These are phyloP conservation scores for Fusarium sp. DNA, from an alignment of 2,329 filamentous ascomycete genomes.

Conservation along the genomic window DNA sequence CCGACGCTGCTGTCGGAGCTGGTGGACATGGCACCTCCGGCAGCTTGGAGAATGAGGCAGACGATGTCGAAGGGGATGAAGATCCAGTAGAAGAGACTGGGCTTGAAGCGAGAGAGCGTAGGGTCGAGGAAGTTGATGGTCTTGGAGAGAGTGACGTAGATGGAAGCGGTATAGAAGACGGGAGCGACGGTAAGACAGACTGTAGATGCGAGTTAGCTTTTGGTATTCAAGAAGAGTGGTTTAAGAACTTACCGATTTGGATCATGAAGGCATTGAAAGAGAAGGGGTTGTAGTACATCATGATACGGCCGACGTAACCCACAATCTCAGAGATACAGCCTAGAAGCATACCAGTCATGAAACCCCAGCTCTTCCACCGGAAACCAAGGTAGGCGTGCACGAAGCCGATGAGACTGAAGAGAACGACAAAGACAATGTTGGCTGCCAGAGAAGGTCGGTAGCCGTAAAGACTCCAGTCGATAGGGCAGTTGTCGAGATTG, in stretches of 20 bases:
- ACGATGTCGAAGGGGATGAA: conserved; percentile 69
- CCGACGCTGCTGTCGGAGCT: conserved; percentile 51
- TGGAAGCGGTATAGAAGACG: conserved; percentile 68
- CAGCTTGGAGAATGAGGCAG: conserved; percentile 68
- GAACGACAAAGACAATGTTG: conserved; percentile 63
- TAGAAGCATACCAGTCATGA: conserved; percentile 64
- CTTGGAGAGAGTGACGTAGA: conserved; percentile 72
- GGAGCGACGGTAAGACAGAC: conserved; percentile 67
- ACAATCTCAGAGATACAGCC: conserved; percentile 70
- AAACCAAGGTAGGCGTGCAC: conserved; percentile 61
- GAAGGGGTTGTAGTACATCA: conserved; percentile 70
- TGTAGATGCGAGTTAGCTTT: conserved; percentile 42
- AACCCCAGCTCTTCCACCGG: conserved; percentile 62
- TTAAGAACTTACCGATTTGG: conserved; percentile 66
- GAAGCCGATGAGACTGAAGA: conserved; percentile 60
- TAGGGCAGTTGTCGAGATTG: conserved; percentile 61
- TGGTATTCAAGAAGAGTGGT: neutral
- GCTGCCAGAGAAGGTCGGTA: conserved; percentile 67
- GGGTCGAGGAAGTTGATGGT: conserved; percentile 57
- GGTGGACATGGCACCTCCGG: conserved; percentile 67
- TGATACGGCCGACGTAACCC: conserved; percentile 72
- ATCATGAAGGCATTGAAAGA: conserved; percentile 71
- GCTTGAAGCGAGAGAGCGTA: conserved; percentile 59
- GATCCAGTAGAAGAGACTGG: conserved; percentile 60
- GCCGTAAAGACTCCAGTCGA: conserved; percentile 63